These are phyloP conservation scores for Nicotiana otophora DNA, from an alignment of 257 asterid species.

Conservation along the genomic window DNA sequence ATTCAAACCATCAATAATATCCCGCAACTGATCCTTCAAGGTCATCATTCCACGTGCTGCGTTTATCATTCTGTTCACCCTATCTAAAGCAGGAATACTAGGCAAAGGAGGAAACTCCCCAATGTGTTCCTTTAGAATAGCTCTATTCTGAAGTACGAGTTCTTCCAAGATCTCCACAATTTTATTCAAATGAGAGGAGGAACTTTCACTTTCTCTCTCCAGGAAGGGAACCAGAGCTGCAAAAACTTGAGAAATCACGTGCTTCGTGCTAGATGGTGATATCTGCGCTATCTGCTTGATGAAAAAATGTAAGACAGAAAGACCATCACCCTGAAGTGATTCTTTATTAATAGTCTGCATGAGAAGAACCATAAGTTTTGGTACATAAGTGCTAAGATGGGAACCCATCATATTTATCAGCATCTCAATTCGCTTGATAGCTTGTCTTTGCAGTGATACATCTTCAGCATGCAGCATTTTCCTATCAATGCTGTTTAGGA, in stretches of 20 bases:
- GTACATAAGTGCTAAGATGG: conserved; percentile 84
- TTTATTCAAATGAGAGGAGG: conserved; percentile 46
- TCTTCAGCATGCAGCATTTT: conserved; percentile 89
- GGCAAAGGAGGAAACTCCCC: conserved; percentile 93
- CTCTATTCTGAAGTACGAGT: conserved; percentile 71
- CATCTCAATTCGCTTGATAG: conserved; percentile 82
- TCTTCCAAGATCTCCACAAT: conserved; percentile 91
- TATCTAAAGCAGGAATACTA: conserved; percentile 67
- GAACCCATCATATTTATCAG: conserved; percentile 82
- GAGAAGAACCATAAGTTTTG: conserved; percentile 97
- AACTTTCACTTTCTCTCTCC: conserved; percentile 64
- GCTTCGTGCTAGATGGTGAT: conserved; percentile 87
- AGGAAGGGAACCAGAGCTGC: conserved; percentile 91
- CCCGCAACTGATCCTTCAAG: conserved; percentile 78
- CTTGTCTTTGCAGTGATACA: conserved; percentile 69
- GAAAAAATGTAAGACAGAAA: conserved; percentile 74
- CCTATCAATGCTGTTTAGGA: conserved; percentile 81
- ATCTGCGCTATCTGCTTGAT: conserved; percentile 65
- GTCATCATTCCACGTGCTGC: conserved; percentile 76
- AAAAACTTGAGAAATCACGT: conserved; percentile 92
- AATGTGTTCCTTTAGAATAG: conserved; percentile 63
- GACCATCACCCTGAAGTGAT: conserved; percentile 80
- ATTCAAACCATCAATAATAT: conserved; percentile 75
- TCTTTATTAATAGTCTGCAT: conserved; percentile 88
- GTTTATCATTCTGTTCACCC: conserved; percentile 77